Percentiles rank a stretch among this genome's conserved stretches.
These are phyloP conservation scores for Neobulgaria alba DNA, from an alignment of 2,329 filamentous ascomycete species.

Conservation along the genomic window DNA sequence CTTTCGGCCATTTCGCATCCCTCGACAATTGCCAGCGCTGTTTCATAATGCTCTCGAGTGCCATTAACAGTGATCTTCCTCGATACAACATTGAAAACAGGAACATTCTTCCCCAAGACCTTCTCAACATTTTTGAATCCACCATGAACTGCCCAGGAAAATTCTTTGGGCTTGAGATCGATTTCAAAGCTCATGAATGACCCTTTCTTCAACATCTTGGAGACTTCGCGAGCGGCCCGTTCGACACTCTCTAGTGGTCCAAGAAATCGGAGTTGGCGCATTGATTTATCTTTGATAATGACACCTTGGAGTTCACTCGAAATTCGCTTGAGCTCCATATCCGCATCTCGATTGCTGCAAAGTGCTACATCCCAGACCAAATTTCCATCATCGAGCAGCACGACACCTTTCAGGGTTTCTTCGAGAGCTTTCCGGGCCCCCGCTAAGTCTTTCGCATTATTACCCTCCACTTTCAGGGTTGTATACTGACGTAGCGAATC, in stretches of 20 bases:
- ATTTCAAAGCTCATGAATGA: conserved; percentile 11
- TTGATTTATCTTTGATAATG: conserved; percentile 19
- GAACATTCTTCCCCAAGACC: conserved; percentile 14
- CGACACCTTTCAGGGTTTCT: conserved; percentile 3
- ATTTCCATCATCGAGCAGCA: conserved; percentile 3
- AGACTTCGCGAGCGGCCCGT: conserved; percentile 11
- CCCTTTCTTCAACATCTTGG: conserved; percentile 12
- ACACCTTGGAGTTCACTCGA: conserved; percentile 17
- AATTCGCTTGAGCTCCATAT: conserved; percentile 18
- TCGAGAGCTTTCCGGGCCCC: conserved; percentile 4
- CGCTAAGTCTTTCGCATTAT: conserved; percentile 6
- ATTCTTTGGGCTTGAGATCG: conserved; percentile 11
- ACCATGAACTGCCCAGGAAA: conserved; percentile 15
- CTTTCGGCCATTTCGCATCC: too few species aligned
- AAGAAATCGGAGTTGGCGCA: conserved; percentile 17
- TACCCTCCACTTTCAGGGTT: conserved; percentile 6
- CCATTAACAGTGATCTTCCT: conserved; percentile 15
- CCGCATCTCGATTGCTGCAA: conserved; percentile 15
- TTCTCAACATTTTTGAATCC: conserved; percentile 15
- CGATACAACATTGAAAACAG: conserved; percentile 15
- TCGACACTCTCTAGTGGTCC: conserved; percentile 19
- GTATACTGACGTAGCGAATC: conserved; percentile 3
- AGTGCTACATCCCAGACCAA: conserved; percentile 8
- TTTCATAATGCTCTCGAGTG: conserved; percentile 14
- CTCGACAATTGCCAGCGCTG: conserved; percentile 11